phyloP scores from a whole-genome alignment of 495 filamentous ascomycete genomes.

The Geoglossum glabrum region DNA sequence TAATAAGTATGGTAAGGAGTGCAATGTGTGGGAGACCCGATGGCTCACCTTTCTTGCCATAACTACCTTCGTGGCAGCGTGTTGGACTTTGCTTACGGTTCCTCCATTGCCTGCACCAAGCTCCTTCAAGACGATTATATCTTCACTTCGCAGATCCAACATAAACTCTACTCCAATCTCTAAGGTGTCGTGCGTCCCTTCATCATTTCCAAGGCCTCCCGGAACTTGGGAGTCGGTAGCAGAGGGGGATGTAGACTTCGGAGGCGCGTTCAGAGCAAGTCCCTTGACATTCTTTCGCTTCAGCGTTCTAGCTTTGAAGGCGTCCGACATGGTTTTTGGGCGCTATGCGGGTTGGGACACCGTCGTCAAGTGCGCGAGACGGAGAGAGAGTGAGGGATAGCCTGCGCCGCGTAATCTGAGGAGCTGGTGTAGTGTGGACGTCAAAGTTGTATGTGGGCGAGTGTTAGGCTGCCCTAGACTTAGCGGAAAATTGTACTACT shows the following conservation, averaged over 20 bases:
- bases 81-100: slow-evolving; percentile 92
- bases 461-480: not conserved
- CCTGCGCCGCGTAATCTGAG: not conserved
- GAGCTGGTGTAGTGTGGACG: not conserved
- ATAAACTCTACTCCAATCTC: slow-evolving; percentile 97
- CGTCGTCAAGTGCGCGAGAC: not conserved
- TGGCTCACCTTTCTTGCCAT: slow-evolving; percentile 84
- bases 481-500: not conserved
- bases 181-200: slow-evolving; percentile 50
- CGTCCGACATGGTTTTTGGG: slow-evolving; percentile 48
- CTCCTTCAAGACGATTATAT: slow-evolving; percentile 82
- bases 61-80: slow-evolving; percentile 79
- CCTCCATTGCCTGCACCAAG: slow-evolving; percentile 92
- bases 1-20: not conserved
- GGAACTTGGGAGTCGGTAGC: slow-evolving; percentile 37
- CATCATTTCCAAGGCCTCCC: slow-evolving; percentile 40
- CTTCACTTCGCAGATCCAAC: slow-evolving; percentile 76
- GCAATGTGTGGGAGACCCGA: not conserved
- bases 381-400: not conserved
- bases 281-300: slow-evolving; percentile 97
- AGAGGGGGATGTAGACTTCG: slow-evolving; percentile 33
- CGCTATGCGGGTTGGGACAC: not conserved
- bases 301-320: slow-evolving; percentile 74
- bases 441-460: not conserved
- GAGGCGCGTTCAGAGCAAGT: slow-evolving; percentile 56